phyloP scores from a whole-genome alignment of 176 grass and related monocot genomes.

The Saccharum officinarum region DNA sequence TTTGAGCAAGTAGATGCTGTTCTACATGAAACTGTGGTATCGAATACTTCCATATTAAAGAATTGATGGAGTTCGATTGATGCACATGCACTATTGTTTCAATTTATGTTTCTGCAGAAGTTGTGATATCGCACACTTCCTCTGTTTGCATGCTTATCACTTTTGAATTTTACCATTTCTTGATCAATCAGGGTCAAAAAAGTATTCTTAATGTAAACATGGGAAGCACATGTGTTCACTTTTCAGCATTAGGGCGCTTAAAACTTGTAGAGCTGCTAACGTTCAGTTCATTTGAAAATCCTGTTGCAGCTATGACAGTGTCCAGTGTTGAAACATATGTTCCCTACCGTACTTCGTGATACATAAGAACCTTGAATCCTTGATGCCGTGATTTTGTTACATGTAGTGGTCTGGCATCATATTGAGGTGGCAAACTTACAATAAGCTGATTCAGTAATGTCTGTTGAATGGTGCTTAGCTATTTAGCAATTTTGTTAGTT shows the following conservation, averaged over 20 bases:
- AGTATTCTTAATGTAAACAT: neutral
- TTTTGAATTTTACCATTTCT: neutral
- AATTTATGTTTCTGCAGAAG: neutral
- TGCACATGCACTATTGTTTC: no score
- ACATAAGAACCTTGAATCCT: no score
- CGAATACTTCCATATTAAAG: no score
- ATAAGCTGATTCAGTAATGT: neutral
- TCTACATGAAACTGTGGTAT: neutral
- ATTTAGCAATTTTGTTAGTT: neutral
- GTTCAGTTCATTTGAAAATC: neutral
- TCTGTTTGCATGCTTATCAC: neutral
- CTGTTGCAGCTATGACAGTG: neutral
- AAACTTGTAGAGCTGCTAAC: neutral
- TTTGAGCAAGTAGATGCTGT: neutral
- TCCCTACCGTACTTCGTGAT: neutral
- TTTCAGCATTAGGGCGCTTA: neutral
- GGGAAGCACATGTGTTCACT: neutral
- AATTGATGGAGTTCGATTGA: no score
- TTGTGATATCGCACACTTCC: neutral
- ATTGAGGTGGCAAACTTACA: neutral
- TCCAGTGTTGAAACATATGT: neutral
- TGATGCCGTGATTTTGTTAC: neutral
- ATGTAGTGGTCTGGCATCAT: neutral
- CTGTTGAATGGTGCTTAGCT: neutral
- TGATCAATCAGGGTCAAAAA: neutral